A percentile compares a stretch with the other conserved stretches of the same genome.
Evolutionary conservation across 2,329 filamentous ascomycete species (phyloP).

Genomic region (Monilinia fructicola): DNA sequence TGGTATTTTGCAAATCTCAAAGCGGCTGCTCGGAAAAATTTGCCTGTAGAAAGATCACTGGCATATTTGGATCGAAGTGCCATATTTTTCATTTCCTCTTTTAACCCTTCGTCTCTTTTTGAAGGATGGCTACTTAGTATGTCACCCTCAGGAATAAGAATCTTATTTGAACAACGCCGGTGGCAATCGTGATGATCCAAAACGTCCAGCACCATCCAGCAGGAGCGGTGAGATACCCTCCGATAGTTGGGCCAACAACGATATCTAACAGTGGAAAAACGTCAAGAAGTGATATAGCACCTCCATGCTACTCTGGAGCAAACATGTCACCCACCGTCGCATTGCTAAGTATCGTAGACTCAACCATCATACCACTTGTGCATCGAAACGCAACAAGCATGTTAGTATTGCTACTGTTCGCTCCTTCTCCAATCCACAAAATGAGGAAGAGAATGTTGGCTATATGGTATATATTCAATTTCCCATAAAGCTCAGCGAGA

Average conservation of each 20-base stretch:
- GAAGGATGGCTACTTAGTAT: constrained; percentile 48
- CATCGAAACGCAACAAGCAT: constrained; percentile 60
- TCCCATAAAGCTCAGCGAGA: constrained; percentile 59
- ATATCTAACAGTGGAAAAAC: constrained; percentile 42
- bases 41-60: constrained; percentile 37
- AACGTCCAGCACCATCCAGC: constrained; percentile 44
- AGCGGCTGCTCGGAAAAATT: constrained; percentile 30
- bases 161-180: constrained; percentile 31
- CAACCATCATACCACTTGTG: constrained; percentile 65
- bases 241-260: constrained; percentile 27
- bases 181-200: constrained; percentile 49
- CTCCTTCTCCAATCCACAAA: constrained; percentile 54
- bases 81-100: constrained; percentile 50
- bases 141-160: constrained; percentile 48
- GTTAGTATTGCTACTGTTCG: constrained; percentile 49
- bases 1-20: not conserved
- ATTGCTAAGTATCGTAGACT: constrained; percentile 77
- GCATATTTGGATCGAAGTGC: constrained; percentile 49
- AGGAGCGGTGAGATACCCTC: constrained; percentile 41
- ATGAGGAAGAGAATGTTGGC: constrained; percentile 51
- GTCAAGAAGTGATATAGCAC: constrained; percentile 80
- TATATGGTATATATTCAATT: constrained; percentile 51
- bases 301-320: constrained; percentile 69
- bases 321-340: constrained; percentile 82
- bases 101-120: constrained; percentile 45